Evolutionary conservation across 768 basidiomycete species (phyloP).

Genomic region (Podaxis sp.): DNA sequence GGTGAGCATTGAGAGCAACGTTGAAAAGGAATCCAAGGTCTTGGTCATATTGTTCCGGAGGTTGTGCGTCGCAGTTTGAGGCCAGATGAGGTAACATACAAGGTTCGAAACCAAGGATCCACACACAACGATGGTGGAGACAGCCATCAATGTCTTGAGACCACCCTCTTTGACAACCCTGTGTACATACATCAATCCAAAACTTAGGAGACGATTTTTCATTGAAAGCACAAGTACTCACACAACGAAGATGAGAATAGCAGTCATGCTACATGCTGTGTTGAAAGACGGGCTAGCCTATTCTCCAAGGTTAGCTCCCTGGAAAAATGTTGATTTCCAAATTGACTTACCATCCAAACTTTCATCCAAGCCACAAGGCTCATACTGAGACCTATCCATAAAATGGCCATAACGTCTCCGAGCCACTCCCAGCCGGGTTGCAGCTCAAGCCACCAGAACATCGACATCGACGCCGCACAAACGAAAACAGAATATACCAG

Average conservation of each 20-base stretch:
- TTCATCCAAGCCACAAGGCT: conserved; percentile 86
- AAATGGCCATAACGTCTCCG: conserved; percentile 67
- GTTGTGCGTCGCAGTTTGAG: conserved; percentile 74
- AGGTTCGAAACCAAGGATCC: conserved; percentile 79
- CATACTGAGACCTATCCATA: conserved; percentile 85
- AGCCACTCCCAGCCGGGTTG: conserved; percentile 68
- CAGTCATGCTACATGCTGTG: conserved; percentile 85
- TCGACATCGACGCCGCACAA: conserved; percentile 69
- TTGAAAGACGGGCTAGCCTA: conserved; percentile 80
- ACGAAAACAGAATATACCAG: conserved; percentile 69
- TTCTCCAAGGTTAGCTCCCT: background rate
- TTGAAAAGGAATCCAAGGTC: conserved; percentile 85
- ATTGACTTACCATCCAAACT: conserved; percentile 63
- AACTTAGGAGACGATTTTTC: background rate
- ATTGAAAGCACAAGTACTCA: conserved; percentile 24
- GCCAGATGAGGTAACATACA: conserved; percentile 84
- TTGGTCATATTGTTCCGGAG: conserved; percentile 83
- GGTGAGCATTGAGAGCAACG: conserved; percentile 77
- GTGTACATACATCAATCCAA: conserved; percentile 5
- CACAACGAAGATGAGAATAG: conserved; percentile 83
- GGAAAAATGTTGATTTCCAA: background rate
- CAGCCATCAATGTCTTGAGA: conserved; percentile 65
- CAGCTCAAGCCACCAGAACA: conserved; percentile 77
- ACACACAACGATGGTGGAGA: conserved; percentile 70
- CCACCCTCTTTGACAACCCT: conserved; percentile 90